Evolutionary conservation across 2,329 filamentous ascomycete species (phyloP), one percentile per base, ranked within the genome.

Genomic region (Ophiostoma sp.): DNA sequence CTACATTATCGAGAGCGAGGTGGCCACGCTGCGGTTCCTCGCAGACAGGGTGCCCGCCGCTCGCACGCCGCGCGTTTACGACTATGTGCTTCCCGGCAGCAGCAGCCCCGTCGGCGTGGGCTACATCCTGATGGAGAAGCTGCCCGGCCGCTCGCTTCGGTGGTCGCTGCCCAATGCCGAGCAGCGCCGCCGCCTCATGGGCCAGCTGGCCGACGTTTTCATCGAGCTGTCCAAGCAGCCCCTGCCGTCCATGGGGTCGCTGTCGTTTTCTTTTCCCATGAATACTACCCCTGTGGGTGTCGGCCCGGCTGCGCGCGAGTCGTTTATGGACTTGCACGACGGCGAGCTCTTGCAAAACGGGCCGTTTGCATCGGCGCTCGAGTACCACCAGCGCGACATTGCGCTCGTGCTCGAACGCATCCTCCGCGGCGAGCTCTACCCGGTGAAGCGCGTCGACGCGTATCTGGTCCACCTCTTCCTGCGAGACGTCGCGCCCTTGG

Each of bases 81-180:
- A 2, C 31, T 72, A 20, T 54, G 69, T 54, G 0, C 48, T 67
- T 0, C 13, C 7, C 2, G 69, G 71, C 52, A 27, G 41, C 4
- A 8, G 11, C 10, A 71, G 69, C 66, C 7, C 17, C 3, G 69
- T 72, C 39, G 69, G 71, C 5, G 64, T 69, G 2, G 62, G 23
- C 27, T 72, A 70, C 20, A 44, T 72, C 1, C 68, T 72, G 20
- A 39, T 72, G 65, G 69, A 69, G 48, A 52, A 52, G 48, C 17
- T 4, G 71, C 69, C 7, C 54, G 27, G 13, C 69, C 69, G 1
- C 66, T 72, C 31, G 11, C 17, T 52, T 23, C 17, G 20, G 8
- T n/a, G 17, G 48, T 52, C 13, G 6, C 10, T 20, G 15, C 15
- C 17, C 44, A 48, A 5, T 17, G 44, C 15, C 15, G 20, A 17